Evolutionary conservation across 495 filamentous ascomycete genomes (phyloP).

Genomic region (Neurospora sp.): DNA sequence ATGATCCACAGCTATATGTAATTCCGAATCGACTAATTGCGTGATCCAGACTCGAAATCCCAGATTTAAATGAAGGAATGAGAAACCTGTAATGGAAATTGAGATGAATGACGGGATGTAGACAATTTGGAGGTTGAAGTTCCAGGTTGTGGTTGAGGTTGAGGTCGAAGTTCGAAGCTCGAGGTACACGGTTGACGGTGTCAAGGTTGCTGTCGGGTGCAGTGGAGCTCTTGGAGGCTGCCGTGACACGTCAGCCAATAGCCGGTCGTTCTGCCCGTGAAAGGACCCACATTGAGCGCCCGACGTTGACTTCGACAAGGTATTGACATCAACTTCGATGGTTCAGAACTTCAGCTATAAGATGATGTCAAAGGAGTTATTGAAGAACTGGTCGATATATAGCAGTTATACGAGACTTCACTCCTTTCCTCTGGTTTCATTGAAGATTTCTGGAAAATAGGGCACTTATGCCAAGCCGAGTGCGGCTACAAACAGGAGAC

Average conservation of each 20-base stretch:
- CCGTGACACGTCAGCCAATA: neutral
- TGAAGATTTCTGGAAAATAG: neutral
- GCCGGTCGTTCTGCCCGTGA: neutral
- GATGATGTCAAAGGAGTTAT: neutral
- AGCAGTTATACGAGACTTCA: neutral
- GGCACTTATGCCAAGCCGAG: neutral
- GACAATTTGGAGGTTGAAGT: neutral
- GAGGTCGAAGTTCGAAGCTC: no score
- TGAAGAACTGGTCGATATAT: neutral
- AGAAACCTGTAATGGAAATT: neutral
- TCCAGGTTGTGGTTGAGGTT: no score
- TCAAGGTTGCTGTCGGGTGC: neutral
- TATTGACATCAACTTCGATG: neutral
- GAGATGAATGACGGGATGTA: neutral
- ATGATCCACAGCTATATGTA: neutral
- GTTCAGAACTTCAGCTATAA: neutral
- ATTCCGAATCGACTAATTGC: no score
- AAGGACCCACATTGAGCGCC: neutral
- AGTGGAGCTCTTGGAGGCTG: no score
- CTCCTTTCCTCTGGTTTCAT: fast-evolving
- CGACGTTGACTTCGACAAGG: neutral
- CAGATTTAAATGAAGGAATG: neutral
- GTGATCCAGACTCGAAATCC: no score
- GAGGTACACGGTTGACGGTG: no score
- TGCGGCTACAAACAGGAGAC: neutral